Conservation (phyloP, 2,329 filamentous ascomycete genomes). For the Parascedosporium putredinis region DNA sequence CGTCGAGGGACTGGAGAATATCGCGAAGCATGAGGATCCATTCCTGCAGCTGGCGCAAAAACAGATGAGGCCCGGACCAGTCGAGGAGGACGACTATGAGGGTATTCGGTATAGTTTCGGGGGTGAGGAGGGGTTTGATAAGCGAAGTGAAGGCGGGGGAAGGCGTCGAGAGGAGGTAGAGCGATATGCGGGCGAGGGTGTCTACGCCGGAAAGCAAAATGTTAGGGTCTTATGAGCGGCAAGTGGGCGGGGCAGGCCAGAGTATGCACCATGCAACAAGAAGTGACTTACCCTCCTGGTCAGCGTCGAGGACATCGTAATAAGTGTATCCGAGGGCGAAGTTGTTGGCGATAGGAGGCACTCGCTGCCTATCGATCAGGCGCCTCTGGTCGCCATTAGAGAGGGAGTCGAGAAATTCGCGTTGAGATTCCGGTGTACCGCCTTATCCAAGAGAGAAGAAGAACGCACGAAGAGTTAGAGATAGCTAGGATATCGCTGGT, state of each 20-base stretch:
- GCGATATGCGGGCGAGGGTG: slow-evolving; percentile 77
- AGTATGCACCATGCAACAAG: no score
- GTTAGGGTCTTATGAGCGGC: no score
- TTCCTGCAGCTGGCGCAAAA: slow-evolving; percentile 77
- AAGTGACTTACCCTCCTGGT: slow-evolving; percentile 64
- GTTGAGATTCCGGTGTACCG: slow-evolving; percentile 71
- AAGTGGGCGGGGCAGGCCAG: no score
- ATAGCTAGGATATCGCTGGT: no score
- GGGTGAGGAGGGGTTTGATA: slow-evolving; percentile 72
- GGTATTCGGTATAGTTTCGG: slow-evolving; percentile 74
- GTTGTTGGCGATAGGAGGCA: slow-evolving; percentile 76
- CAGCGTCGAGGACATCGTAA: slow-evolving; percentile 84
- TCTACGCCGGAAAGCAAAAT: slow-evolving; percentile 44
- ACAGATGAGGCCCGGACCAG: slow-evolving; percentile 89
- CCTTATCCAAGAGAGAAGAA: slow-evolving; percentile 38
- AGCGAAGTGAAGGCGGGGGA: slow-evolving; percentile 74
- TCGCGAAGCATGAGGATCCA: slow-evolving; percentile 81
- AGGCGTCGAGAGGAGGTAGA: slow-evolving; percentile 80
- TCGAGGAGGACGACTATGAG: slow-evolving; percentile 86
- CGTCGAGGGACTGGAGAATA: slow-evolving; percentile 62
- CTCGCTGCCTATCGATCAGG: slow-evolving; percentile 47
- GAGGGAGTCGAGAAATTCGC: slow-evolving; percentile 66
- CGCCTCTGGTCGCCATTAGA: slow-evolving; percentile 43
- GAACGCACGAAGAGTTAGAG: no score
- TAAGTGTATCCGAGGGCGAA: slow-evolving; percentile 93